Conservation (phyloP, 306 rosid genomes). For the Erythrophleum fordii region DNA sequence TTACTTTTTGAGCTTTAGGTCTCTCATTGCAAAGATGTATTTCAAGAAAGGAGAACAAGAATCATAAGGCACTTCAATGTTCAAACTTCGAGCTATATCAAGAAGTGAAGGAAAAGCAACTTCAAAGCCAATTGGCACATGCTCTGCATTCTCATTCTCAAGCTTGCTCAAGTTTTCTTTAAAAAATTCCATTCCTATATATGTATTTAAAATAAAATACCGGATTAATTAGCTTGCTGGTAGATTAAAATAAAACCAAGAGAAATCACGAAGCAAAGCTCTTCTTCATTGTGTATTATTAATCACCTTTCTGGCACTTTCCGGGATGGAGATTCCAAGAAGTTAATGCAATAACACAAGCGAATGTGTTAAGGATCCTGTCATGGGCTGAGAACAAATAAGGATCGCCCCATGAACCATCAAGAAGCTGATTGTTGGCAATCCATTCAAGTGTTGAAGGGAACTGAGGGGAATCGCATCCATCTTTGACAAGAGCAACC, state of each 20-base stretch:
- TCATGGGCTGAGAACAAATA: conserved; percentile 62
- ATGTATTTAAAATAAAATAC: neutral
- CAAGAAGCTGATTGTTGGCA: conserved; percentile 65
- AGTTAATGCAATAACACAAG: conserved; percentile 65
- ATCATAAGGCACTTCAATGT: conserved; percentile 48
- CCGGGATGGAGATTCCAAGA: conserved; percentile 67
- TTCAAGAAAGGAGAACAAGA: conserved; percentile 53
- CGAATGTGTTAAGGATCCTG: conserved; percentile 77
- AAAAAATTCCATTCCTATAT: conserved; percentile 58
- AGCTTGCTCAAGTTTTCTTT: conserved; percentile 60
- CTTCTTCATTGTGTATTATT: neutral
- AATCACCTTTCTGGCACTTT: conserved; percentile 58
- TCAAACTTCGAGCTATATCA: conserved; percentile 52
- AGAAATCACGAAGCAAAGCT: neutral
- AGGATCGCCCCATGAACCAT: conserved; percentile 81
- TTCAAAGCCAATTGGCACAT: conserved; percentile 85
- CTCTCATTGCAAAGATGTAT: conserved; percentile 58
- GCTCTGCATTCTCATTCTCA: conserved; percentile 62
- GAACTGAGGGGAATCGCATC: conserved; percentile 57
- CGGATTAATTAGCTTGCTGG: too few species aligned
- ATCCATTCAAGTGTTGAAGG: conserved; percentile 77
- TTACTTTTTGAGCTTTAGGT: conserved; percentile 69
- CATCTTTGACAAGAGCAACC: conserved; percentile 64
- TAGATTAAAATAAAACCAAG: neutral
- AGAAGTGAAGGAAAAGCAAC: conserved; percentile 78